Evolutionary conservation across 805 yeast genomes (phyloP).

Genomic region (Candida nanaspora): DNA sequence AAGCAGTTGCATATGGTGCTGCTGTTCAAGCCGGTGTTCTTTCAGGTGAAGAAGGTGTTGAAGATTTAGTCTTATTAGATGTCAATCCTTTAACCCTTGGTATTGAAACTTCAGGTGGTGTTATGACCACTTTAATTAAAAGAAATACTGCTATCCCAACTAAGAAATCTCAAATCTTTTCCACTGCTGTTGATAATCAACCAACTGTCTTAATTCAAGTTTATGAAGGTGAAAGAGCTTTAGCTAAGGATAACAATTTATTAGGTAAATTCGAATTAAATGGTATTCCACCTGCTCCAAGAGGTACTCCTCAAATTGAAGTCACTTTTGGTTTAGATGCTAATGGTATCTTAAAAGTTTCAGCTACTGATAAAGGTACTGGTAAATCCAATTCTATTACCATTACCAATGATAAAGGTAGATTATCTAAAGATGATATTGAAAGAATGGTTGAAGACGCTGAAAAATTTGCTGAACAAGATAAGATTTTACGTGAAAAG

Average conservation of each 20-base stretch:
- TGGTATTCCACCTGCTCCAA: conserved; percentile 86
- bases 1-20: conserved; percentile 99
- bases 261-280: conserved; percentile 82
- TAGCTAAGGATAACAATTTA: conserved; percentile 88
- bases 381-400: conserved; percentile 89
- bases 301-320: conserved; percentile 88
- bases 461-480: conserved; percentile 90
- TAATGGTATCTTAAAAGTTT: conserved; percentile 78
- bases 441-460: conserved; percentile 98
- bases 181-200: conserved; percentile 95
- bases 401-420: conserved; percentile 89
- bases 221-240: conserved; percentile 93
- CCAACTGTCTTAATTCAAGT: conserved; percentile 93
- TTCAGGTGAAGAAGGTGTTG: conserved; percentile 92
- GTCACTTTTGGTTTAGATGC: conserved; percentile 86
- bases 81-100: conserved; percentile 93
- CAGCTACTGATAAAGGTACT: conserved; percentile 89
- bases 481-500: conserved; percentile 73
- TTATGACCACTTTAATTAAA: conserved; percentile 90
- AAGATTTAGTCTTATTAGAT: conserved; percentile 82
- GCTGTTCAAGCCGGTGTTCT: conserved; percentile 98
- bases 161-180: conserved; percentile 89
- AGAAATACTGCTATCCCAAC: conserved; percentile 96
- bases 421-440: conserved; percentile 88
- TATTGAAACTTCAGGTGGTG: conserved; percentile 96